Evolutionary conservation across 2,329 filamentous ascomycete genomes (phyloP), one percentile per base, ranked within the genome.

Genomic region (Aspergillus sp.): DNA sequence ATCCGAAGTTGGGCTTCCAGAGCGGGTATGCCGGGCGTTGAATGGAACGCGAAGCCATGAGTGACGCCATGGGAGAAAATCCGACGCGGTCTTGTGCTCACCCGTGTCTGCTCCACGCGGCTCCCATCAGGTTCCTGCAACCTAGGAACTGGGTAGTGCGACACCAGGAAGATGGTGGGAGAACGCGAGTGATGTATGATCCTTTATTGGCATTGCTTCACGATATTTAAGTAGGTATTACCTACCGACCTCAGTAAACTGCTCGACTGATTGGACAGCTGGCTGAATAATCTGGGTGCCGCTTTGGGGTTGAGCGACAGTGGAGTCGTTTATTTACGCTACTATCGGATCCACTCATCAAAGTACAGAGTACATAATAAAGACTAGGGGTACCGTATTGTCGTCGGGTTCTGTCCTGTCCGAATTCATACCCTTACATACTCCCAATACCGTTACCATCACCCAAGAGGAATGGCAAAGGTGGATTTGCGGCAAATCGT

Each of bases 31-130:
- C 52, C 48, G 49, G 58, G 55, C 36, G 20, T 36, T 56, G 50
- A 54, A 64, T 64, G 67, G 66, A 61, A 70, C 64, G 66, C 62
- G 66, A 67, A 45, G 51, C 57, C 50, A 57, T 60, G 50, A 58
- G 66, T 69, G 64, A 69, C 65, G 64, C 55, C 56, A 60, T 63
- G 58, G 50, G 52, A 46, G 45, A 50, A 45, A 53, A 42, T 36
- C 51, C 43, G 50, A 41, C 40, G 23, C 53, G 41, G 45, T 54
- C 47, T 40, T 53, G 45, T 54, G 49, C n/a, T 29, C 40, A 53
- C 42, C 49, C 53, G 46, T 50, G 47, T 36, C 25, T 38, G 14
- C 14, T 47, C 17, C 40, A 42, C 23, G 21, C 54, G 47, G 38
- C 25, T 32, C 29, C 2, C 34, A n/a, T 46, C 31, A 34, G 34